Base-by-base conservation (phyloP, 345 rosid species). In the Turnera subulata region DNA sequence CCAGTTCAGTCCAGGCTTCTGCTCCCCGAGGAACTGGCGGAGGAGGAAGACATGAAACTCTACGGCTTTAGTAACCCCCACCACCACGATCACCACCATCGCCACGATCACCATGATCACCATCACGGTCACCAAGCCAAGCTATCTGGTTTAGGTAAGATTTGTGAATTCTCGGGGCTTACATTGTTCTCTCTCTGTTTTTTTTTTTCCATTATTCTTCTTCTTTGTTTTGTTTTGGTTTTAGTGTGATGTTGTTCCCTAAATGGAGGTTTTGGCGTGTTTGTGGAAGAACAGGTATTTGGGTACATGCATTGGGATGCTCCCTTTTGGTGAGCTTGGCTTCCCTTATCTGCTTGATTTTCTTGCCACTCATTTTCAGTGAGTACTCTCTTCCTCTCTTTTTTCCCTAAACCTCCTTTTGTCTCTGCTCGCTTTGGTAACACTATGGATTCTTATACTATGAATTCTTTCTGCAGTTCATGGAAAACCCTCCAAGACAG, bases 281-380 rank as follows among this genome's bases (percentile, higher is more conserved):
- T 29, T 29, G 35, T 29, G 35, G 35, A n/a, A n/a, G n/a, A 29
- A 3, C 55, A 91, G 97, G 84, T 23, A 71, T 89, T 42, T 93
- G 99, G 99, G 14, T 82, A 10, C 66, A 66, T 71, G 94, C 99
- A 50, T 52, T 93, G 87, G 97, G 99, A 37, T 93, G 99, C 80
- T 93, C 99, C 18, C 87, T 93, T 57, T 80, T 93, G 78, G 97
- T 93, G 65, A 93, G 97, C 85, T 85, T 90, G 80, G 97, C 97
- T 15, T 89, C 99, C 47, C 95, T 93, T 55, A 72, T 89, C 63
- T 93, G 97, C 68, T 76, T 93, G 58, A 67, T 90, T 65, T 56
- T 93, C 66, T 82, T 93, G 75, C 99, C 99, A 0, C 25, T 93
- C 58, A 73, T 93, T 49, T 93, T 87, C 62, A 77, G 99, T 93